Percentiles rank a stretch among this genome's conserved stretches.
Evolutionary conservation across 129 eudicot species (phyloP).

Genomic region (Calendula officinalis): DNA sequence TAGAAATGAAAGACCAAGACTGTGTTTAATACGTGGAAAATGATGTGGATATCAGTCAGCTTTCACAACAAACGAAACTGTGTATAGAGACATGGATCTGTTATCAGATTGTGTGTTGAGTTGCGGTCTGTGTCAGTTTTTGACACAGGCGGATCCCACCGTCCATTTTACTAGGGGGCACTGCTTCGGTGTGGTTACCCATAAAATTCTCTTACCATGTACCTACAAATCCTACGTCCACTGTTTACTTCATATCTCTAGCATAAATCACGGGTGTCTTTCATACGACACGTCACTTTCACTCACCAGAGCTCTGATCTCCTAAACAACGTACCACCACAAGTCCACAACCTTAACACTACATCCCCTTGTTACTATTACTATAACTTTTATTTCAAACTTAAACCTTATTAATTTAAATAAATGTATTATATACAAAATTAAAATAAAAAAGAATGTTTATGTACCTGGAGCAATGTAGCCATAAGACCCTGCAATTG

Average conservation of each 20-base stretch:
- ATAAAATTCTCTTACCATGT: constrained; percentile 31
- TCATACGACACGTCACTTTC: constrained; percentile 35
- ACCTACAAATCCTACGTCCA: constrained; percentile 31
- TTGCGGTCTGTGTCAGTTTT: constrained; percentile 37
- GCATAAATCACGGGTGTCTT: constrained; percentile 40
- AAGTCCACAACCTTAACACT: background rate
- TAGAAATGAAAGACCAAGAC: background rate
- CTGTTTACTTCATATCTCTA: constrained; percentile 10
- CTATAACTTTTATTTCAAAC: too few species aligned
- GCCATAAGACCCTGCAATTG: constrained; percentile 93
- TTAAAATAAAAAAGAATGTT: constrained; percentile 2
- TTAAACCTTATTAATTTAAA: too few species aligned
- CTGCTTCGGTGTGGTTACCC: constrained; percentile 40
- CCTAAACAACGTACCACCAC: constrained; percentile 11
- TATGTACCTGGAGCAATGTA: constrained; percentile 95
- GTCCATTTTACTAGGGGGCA: constrained; percentile 19
- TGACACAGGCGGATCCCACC: constrained; percentile 30
- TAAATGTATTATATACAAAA: too few species aligned
- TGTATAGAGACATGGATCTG: constrained; percentile 32
- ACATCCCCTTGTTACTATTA: too few species aligned
- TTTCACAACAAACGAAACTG: constrained; percentile 32
- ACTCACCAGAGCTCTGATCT: background rate
- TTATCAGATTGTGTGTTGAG: constrained; percentile 41
- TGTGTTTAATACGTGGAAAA: constrained; percentile 25
- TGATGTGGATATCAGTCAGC: constrained; percentile 36